Conservation (phyloP, 2,329 filamentous ascomycete genomes). For the Aspergillus caelatus region DNA sequence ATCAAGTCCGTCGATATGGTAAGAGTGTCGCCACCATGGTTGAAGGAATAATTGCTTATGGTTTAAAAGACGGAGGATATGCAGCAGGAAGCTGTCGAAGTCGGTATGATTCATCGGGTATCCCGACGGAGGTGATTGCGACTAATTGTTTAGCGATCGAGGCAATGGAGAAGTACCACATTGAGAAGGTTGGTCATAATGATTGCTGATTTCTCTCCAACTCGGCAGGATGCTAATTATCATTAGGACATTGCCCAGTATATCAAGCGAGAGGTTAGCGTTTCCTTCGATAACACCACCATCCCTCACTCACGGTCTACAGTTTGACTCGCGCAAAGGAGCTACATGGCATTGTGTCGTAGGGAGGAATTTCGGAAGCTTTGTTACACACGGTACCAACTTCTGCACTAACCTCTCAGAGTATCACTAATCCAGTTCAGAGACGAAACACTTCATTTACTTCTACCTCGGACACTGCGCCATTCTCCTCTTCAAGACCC, state of each 20-base stretch:
- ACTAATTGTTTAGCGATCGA: conserved; percentile 61
- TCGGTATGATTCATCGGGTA: conserved; percentile 65
- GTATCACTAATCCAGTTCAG: conserved; percentile 51
- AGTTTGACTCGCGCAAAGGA: conserved; percentile 97
- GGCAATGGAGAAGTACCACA: conserved; percentile 71
- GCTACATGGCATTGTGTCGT: conserved; percentile 99
- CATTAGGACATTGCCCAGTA: conserved; percentile 89
- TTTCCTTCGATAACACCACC: conserved; percentile 13
- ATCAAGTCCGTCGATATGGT: conserved; percentile 99
- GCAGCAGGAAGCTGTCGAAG: conserved; percentile 93
- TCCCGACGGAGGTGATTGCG: conserved; percentile 9
- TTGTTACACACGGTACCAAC: conserved; percentile 85
- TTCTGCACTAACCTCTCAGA: not conserved
- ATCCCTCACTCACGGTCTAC: conserved; percentile 26
- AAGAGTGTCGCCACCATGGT: conserved; percentile 36
- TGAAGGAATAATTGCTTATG: conserved; percentile 19
- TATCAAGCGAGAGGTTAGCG: conserved; percentile 85
- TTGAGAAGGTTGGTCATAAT: conserved; percentile 63
- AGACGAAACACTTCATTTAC: conserved; percentile 99
- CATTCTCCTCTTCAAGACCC: conserved; percentile 98
- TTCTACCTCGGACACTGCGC: conserved; percentile 99
- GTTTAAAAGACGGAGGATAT: conserved; percentile 84
- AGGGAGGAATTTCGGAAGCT: conserved; percentile 97
- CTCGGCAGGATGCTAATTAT: not conserved
- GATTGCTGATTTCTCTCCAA: not conserved